Percentiles rank a stretch among this genome's conserved stretches.
Conservation (phyloP, 495 filamentous ascomycete species). For the Penicillium longicatenatum region DNA sequence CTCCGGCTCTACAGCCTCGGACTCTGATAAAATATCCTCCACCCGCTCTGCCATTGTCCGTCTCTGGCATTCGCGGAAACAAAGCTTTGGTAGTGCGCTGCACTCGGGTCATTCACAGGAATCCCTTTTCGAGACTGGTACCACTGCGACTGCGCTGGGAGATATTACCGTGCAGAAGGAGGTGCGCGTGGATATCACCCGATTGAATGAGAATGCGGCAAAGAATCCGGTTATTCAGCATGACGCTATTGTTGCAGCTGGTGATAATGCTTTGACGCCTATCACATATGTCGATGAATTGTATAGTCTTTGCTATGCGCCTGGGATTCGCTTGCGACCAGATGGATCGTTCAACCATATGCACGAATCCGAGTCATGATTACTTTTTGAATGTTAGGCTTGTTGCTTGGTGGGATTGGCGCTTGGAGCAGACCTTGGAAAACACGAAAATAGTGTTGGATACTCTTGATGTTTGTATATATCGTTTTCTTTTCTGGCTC, state of each 20-base stretch:
- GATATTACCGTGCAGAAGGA: slow-evolving; percentile 59
- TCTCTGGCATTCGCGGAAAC: slow-evolving; percentile 37
- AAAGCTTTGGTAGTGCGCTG: neutral
- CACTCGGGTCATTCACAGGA: slow-evolving; percentile 30
- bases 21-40: slow-evolving; percentile 29
- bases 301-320: slow-evolving; percentile 45
- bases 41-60: slow-evolving; percentile 29
- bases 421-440: neutral
- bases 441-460: neutral
- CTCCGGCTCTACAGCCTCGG: slow-evolving; percentile 22
- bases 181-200: slow-evolving; percentile 52
- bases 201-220: slow-evolving; percentile 31
- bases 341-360: slow-evolving; percentile 20
- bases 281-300: slow-evolving; percentile 46
- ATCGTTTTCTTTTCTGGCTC: neutral
- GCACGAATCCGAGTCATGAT: slow-evolving; percentile 7
- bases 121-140: slow-evolving; percentile 24
- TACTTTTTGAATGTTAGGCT: too few relatives aligned
- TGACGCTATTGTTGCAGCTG: slow-evolving; percentile 37
- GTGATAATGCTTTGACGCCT: slow-evolving; percentile 26
- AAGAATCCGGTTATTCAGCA: slow-evolving; percentile 25
- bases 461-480: neutral
- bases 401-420: too few relatives aligned
- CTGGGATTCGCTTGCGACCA: slow-evolving; percentile 35
- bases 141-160: slow-evolving; percentile 29